Evolutionary conservation across 139 green algal species (phyloP), one percentile per base, ranked within the genome.

Genomic region (Pycnococcus provasolii): DNA sequence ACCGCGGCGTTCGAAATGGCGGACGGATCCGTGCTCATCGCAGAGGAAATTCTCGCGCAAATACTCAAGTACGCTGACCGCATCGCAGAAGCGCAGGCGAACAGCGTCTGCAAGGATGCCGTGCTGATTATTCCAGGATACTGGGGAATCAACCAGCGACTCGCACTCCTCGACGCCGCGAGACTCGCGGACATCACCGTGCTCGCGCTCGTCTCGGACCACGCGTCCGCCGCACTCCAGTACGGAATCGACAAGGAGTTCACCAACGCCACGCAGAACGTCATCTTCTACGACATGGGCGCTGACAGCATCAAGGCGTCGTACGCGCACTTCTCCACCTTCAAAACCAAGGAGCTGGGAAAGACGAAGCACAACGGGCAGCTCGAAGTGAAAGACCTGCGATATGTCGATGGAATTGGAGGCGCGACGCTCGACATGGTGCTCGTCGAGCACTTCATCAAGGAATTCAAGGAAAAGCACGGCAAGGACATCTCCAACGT

Each of bases 241-340:
- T 98, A 90, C 67, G 93, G 91, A 66, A 96, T 97, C 48, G 91
- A 97, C 70, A 83, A 91, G 42, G 83, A 93, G 67, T 96, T 94
- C 61, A 60, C 74, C 15, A 85, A 91, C 71, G 83, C 57, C n/a
- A 88, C 79, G 2, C 78, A 95, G 75, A 51, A 79, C 4, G 76
- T 98, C 1, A 64, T 97, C 8, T 75, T 98, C 47, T 96, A 94
- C 64, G 93, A 99, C 75, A 82, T 98, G 76, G 93, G 91, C 26
- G 84, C 87, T 4, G 81, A 71, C 51, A 77, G 59, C 51, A 83
- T 82, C 3, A 80, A 91, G 71, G 90, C 81, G 1, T 81, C 90
- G 1, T 80, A 95, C 4, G 81, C 95, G 9, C 81, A 80, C 70
- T 98, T 85, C 83, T 91, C 81, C 55, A 81, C 80, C 13, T 97